These are phyloP conservation scores for Dendrobium huoshanense DNA, from an alignment of 106 monocot species.

Conservation along the genomic window DNA sequence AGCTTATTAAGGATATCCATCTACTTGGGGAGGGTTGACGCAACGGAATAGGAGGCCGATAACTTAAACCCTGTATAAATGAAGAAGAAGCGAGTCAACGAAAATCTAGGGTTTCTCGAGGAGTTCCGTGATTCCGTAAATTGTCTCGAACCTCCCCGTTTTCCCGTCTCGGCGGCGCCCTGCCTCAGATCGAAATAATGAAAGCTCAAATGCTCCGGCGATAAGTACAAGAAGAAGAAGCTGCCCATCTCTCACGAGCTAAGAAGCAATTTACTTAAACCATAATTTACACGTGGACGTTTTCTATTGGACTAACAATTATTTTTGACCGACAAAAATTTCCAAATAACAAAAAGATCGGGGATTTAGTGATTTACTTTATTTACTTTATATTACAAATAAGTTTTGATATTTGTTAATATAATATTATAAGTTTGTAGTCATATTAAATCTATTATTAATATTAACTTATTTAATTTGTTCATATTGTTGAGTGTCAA, in stretches of 20 bases:
- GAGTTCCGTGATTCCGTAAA: not conserved
- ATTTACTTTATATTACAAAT: too few relatives aligned
- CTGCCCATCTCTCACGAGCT: not conserved
- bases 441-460: too few relatives aligned
- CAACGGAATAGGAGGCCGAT: not conserved
- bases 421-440: too few relatives aligned
- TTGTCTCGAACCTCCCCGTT: too few relatives aligned
- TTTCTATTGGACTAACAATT: not conserved
- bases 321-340: too few relatives aligned
- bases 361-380: too few relatives aligned
- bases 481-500: too few relatives aligned
- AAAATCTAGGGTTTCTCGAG: not conserved
- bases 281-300: not conserved
- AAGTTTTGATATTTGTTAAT: too few relatives aligned
- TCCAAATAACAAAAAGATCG: too few relatives aligned
- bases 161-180: not conserved
- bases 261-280: not conserved
- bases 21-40: not conserved
- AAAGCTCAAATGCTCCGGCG: not conserved
- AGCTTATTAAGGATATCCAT: conserved; percentile 23
- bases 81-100: not conserved
- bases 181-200: not conserved
- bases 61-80: not conserved
- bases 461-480: too few relatives aligned
- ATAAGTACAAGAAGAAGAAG: not conserved